Percentiles rank a stretch among this genome's conserved stretches.
These are phyloP conservation scores for Bjerkandera adusta DNA, from an alignment of 1,284 basidiomycete genomes.

Conservation along the genomic window DNA sequence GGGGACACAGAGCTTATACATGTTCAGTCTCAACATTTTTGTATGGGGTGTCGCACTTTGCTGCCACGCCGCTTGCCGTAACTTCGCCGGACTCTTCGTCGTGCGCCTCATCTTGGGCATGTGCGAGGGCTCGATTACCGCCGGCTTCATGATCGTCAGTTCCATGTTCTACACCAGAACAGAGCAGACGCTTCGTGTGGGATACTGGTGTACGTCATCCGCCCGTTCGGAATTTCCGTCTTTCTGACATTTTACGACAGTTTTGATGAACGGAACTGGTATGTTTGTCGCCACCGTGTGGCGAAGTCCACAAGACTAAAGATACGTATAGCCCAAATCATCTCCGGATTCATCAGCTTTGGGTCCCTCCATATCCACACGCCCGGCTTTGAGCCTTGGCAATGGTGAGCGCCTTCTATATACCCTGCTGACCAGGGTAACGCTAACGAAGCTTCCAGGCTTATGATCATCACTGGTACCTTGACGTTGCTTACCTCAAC, in stretches of 20 bases:
- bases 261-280: constrained; percentile 30
- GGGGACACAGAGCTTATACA: background rate
- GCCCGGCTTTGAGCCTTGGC: constrained; percentile 57
- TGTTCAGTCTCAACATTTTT: constrained; percentile 59
- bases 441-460: constrained; percentile 36
- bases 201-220: constrained; percentile 68
- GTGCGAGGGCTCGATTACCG: constrained; percentile 78
- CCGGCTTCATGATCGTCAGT: constrained; percentile 73
- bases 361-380: constrained; percentile 62
- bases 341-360: constrained; percentile 71
- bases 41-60: constrained; percentile 64
- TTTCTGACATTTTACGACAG: constrained; percentile 4
- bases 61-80: constrained; percentile 69
- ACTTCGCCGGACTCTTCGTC: constrained; percentile 66
- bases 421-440: background rate
- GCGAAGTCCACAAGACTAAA: constrained; percentile 8
- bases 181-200: constrained; percentile 71
- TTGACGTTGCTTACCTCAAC: constrained; percentile 55
- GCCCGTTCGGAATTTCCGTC: background rate
- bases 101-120: constrained; percentile 68
- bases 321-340: constrained; percentile 41
- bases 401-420: constrained; percentile 44
- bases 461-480: constrained; percentile 71
- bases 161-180: constrained; percentile 79
- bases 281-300: background rate